Base-by-base conservation (phyloP, 331 rosid species). In the Malus hybrid region DNA sequence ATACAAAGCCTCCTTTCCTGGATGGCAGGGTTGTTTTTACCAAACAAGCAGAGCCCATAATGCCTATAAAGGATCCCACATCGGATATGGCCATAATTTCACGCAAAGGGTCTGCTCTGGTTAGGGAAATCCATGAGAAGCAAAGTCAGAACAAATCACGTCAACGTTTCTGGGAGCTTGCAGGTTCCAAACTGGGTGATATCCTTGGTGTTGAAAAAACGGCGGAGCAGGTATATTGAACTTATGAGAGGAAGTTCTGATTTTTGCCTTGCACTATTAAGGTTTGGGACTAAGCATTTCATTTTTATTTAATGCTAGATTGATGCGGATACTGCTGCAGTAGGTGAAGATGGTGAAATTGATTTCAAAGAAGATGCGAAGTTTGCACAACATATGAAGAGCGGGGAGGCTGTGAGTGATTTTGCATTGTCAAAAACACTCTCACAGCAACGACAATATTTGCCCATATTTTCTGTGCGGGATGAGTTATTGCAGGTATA, bases 91-190 rank as follows among this genome's bases (percentile, higher is more conserved):
- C 99, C 79, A 92, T 94, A 71, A 92, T 94, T 80, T 90, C 99
- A 71, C 97, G 99, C 44, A 94, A 94, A 85, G 99, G 99, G 64
- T 94, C 99, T 83, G 0, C 86, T 76, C 32, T 94, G 48, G 99
- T 94, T 62, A 90, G 93, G 80, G 99, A 94, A 84, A 88, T 87
- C 69, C 97, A 89, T 57, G 99, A 94, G 83, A 94, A 94, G 69
- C 97, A 94, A 86, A 94, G 97, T 80, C 33, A 15, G 78, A 92
- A 90, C 76, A 94, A 92, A 69, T 94, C 99, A 79, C 99, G 97
- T 57, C 99, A 94, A 78, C 97, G 97, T 65, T 94, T 94, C 83
- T 94, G 97, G 99, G 99, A 94, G 89, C 97, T 94, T 74, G 99
- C 99, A 28, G 99, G 99, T 78, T 94, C 99, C 60, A 94, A 89